Percentiles rank a stretch among this genome's conserved stretches.
Conservation (phyloP, 306 rosid species). For the Vigna hirtella region DNA sequence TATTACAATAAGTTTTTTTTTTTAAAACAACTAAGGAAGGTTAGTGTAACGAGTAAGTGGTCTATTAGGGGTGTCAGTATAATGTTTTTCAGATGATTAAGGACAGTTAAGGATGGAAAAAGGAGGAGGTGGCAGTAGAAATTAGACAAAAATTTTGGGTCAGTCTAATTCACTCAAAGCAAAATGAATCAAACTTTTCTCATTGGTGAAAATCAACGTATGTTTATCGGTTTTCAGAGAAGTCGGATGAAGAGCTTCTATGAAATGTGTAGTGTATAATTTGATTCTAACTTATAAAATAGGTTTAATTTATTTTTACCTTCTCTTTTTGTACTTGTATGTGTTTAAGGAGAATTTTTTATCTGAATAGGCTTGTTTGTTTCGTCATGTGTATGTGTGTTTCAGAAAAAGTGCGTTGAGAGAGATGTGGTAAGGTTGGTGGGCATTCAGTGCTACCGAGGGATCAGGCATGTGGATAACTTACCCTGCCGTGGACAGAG, state of each 20-base stretch:
- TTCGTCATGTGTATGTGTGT: neutral
- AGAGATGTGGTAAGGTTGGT: conserved; percentile 61
- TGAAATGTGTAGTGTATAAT: neutral
- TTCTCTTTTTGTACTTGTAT: neutral
- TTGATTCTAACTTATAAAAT: neutral
- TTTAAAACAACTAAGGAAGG: no score
- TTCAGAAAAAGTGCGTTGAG: conserved; percentile 56
- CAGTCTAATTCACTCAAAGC: neutral
- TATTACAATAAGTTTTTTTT: no score
- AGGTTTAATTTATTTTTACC: neutral
- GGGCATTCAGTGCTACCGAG: conserved; percentile 64
- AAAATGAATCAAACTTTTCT: neutral
- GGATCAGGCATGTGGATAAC: conserved; percentile 60
- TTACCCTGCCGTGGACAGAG: conserved; percentile 75
- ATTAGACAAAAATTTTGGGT: neutral
- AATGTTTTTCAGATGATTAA: neutral
- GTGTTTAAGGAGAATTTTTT: neutral
- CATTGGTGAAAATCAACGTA: neutral
- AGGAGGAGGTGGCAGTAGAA: neutral
- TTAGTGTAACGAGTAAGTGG: no score
- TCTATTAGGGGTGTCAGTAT: neutral
- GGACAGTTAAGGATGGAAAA: neutral
- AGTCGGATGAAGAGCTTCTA: neutral
- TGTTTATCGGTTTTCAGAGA: neutral
- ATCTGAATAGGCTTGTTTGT: neutral